phyloP scores from a whole-genome alignment of 75 land plant species.

The Picea sitchensis region DNA sequence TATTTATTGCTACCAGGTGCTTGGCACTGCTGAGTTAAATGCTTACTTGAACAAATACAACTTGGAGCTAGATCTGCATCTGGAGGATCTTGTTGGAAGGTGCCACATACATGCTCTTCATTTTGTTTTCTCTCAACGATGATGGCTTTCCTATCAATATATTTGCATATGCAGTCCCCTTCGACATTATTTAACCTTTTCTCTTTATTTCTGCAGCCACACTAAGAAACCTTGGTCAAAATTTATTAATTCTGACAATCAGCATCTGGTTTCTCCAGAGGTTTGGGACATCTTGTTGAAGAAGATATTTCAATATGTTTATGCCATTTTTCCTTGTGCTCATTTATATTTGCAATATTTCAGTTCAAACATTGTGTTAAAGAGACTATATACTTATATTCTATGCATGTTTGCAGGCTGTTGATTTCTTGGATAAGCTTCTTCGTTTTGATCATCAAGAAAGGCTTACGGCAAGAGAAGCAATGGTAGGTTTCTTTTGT shows the following conservation, averaged over 20 bases:
- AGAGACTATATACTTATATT: background rate
- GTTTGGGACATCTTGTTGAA: constrained; percentile 4
- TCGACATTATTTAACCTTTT: background rate
- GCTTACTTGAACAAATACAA: constrained; percentile 79
- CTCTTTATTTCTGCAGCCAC: constrained; percentile 15
- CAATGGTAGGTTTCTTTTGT: constrained; percentile 49
- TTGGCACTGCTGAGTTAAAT: constrained; percentile 87
- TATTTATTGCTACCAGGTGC: constrained; percentile 41
- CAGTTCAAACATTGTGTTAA: too few relatives aligned
- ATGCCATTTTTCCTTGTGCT: background rate
- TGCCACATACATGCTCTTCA: constrained; percentile 1
- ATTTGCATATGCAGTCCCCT: background rate
- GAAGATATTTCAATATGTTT: background rate
- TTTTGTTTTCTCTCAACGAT: background rate
- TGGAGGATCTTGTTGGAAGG: constrained; percentile 90
- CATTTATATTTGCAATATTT: too few relatives aligned
- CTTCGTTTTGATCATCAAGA: constrained; percentile 96
- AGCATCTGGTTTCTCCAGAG: constrained; percentile 34
- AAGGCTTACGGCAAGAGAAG: constrained; percentile 88
- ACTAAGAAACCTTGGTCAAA: constrained; percentile 36
- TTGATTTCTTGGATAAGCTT: constrained; percentile 95
- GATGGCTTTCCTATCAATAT: background rate
- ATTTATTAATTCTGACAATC: constrained; percentile 33
- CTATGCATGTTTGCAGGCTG: constrained; percentile 50
- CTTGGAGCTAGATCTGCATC: constrained; percentile 80